Evolutionary conservation across 352 stramenopile genomes (phyloP).

Genomic region (Globisporangium solare): DNA sequence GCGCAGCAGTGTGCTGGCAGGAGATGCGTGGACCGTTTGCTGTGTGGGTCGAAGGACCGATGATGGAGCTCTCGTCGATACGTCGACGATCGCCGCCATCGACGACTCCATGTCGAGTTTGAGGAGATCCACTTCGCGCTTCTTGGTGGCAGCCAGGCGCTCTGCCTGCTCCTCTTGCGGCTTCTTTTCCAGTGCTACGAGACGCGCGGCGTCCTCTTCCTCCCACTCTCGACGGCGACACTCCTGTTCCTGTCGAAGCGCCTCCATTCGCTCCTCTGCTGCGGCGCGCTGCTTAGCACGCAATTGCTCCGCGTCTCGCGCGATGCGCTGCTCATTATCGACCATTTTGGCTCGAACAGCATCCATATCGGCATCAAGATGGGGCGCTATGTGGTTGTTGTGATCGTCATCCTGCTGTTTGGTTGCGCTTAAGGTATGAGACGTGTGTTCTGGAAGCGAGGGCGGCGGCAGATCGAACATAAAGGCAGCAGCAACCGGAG

Average conservation of each 20-base stretch:
- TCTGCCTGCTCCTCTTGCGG: conserved; percentile 38
- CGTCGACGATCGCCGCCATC: not conserved
- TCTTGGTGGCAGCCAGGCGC: conserved; percentile 24
- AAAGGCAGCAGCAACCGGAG: not conserved
- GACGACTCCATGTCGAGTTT: conserved; percentile 16
- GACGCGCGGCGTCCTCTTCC: conserved; percentile 42
- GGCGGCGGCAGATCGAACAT: not conserved
- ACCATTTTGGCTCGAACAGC: conserved; percentile 32
- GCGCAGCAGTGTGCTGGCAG: conserved; percentile 12
- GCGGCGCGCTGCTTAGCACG: conserved; percentile 37
- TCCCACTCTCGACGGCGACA: conserved; percentile 64
- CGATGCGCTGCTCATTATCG: conserved; percentile 36
- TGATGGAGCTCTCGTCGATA: not conserved
- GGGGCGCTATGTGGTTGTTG: not conserved
- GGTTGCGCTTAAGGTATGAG: not conserved
- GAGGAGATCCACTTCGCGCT: conserved; percentile 31
- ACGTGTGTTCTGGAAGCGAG: not conserved
- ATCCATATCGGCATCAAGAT: conserved; percentile 33
- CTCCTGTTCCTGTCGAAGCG: conserved; percentile 60
- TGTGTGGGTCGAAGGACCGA: not conserved
- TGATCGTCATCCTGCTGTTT: not conserved
- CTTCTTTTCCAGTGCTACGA: conserved; percentile 44
- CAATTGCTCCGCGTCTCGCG: conserved; percentile 37
- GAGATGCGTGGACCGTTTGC: conserved; percentile 2
- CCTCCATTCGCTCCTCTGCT: conserved; percentile 53